Evolutionary conservation across 2,329 filamentous ascomycete genomes (phyloP).

Genomic region (Bipolaris zeicola): DNA sequence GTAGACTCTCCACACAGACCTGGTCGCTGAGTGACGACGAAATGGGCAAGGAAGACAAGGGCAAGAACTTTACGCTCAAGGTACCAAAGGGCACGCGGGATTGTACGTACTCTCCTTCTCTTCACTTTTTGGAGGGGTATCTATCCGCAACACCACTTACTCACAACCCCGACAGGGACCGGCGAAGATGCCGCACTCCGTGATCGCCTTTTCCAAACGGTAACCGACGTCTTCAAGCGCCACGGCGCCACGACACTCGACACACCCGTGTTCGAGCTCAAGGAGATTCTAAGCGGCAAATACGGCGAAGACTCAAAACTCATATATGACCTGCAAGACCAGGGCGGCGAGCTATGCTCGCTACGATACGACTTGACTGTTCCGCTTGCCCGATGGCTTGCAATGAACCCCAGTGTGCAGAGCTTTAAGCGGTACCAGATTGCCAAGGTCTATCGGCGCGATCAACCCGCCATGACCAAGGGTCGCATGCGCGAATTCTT

Average conservation of each 20-base stretch:
- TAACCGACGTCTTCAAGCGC: conserved; percentile 47
- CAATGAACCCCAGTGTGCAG: conserved; percentile 83
- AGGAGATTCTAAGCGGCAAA: conserved; percentile 85
- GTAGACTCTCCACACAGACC: conserved; percentile 24
- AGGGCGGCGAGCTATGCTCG: conserved; percentile 84
- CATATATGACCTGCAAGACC: conserved; percentile 87
- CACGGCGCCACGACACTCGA: conserved; percentile 46
- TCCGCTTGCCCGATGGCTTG: conserved; percentile 88
- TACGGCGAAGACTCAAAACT: conserved; percentile 93
- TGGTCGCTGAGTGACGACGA: conserved; percentile 34
- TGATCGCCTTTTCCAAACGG: conserved; percentile 44
- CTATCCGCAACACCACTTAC: not conserved
- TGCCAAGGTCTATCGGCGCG: conserved; percentile 84
- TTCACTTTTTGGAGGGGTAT: not conserved
- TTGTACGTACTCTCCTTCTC: conserved; percentile 61
- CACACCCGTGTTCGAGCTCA: conserved; percentile 81
- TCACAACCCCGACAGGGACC: conserved; percentile 31
- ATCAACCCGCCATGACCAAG: conserved; percentile 80
- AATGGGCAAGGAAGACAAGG: conserved; percentile 55
- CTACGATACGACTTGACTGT: conserved; percentile 88
- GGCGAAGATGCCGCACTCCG: conserved; percentile 44
- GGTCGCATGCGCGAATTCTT: conserved; percentile 96
- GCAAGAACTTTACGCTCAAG: conserved; percentile 70
- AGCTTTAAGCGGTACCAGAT: conserved; percentile 95
- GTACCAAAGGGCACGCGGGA: conserved; percentile 91